These are phyloP conservation scores for Melanogaster broomeanus DNA, from an alignment of 768 basidiomycete genomes.

Conservation along the genomic window DNA sequence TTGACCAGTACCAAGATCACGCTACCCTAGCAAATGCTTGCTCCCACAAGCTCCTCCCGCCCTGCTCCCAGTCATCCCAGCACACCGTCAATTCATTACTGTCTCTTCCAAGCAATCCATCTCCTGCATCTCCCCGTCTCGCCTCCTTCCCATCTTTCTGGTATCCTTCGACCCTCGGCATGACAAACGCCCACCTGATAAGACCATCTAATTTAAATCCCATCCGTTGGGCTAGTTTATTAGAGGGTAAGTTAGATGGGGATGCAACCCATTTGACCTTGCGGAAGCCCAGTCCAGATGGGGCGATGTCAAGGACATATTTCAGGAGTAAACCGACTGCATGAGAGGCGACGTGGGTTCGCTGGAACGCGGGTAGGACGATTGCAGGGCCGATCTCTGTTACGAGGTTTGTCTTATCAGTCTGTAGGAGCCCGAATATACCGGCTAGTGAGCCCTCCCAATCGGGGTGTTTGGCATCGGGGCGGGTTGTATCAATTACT, in stretches of 20 bases:
- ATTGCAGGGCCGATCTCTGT: slow-evolving; percentile 36
- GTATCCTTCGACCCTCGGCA: slow-evolving; percentile 27
- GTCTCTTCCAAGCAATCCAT: slow-evolving; percentile 30
- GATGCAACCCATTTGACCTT: slow-evolving; percentile 47
- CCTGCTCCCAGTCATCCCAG: slow-evolving; percentile 47
- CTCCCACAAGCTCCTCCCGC: slow-evolving; percentile 33
- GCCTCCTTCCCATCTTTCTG: slow-evolving; percentile 28
- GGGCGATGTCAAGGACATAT: slow-evolving; percentile 31
- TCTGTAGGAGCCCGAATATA: slow-evolving; percentile 33
- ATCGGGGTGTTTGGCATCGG: slow-evolving; percentile 26
- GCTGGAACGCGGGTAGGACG: slow-evolving; percentile 38
- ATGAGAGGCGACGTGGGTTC: slow-evolving; percentile 45
- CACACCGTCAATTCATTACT: slow-evolving; percentile 35
- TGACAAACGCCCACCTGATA: slow-evolving; percentile 40
- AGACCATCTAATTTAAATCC: slow-evolving; percentile 48
- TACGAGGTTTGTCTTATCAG: slow-evolving; percentile 15
- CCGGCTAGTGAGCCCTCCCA: slow-evolving; percentile 38
- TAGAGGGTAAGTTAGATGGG: slow-evolving; percentile 37
- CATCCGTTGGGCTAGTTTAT: slow-evolving; percentile 42
- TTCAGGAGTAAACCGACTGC: slow-evolving; percentile 36
- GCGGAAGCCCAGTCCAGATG: slow-evolving; percentile 43
- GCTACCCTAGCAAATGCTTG: slow-evolving; percentile 16
- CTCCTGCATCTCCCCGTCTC: slow-evolving; percentile 24
- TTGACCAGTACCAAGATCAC: background rate
- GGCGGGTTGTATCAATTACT: slow-evolving; percentile 41